Base-by-base conservation (phyloP, 2,329 filamentous ascomycete species). In the Proliferodiscus dingleyae region DNA sequence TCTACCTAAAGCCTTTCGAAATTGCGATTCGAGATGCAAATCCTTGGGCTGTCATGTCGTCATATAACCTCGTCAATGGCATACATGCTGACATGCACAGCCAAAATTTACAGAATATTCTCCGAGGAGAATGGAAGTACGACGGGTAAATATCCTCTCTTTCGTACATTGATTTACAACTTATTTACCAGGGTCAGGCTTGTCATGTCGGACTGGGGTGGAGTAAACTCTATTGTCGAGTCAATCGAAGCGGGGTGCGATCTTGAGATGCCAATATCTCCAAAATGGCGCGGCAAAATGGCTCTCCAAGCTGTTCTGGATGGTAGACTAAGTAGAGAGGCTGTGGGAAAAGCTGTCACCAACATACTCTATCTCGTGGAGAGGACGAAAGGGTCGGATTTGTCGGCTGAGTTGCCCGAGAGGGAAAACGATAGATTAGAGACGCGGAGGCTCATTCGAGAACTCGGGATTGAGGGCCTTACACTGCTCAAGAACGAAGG, bases 401-500 rank as follows among this genome's bases (percentile, higher is more conserved):
- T 37, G 9, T 22, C 23, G 3, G 29, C 41, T 41, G 43, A 32
- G 13, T n/a, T n/a, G n/a, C n/a, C n/a, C n/a, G 55, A 45, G 47
- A 49, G 8, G 24, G 52, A 38, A 16, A 39, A 37, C 8, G 46
- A 45, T 41, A 44, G 2, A 13, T 57, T 45, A 18, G 64, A 61
- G 47, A 55, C 58, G 43, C 52, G 55, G 4, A 47, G 48, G 9
- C 52, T 82, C 15, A 70, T 80, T n/a, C 69, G 79, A 21, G 68
- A 74, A 32, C 65, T 78, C 3, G 78, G 77, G 3, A 69, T 74
- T 0, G 74, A 81, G 49, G 77, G 75, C 1, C 75, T 81, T n/a
- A 78, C 83, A 3, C 70, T 83, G 7, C 64, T 83, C 36, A 81
- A 81, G 63, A 83, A 83, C 51, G 70, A 78, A 23, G 68, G 69